Evolutionary conservation across 2,329 filamentous ascomycete species (phyloP).

Genomic region (Lithohypha guttulata): DNA sequence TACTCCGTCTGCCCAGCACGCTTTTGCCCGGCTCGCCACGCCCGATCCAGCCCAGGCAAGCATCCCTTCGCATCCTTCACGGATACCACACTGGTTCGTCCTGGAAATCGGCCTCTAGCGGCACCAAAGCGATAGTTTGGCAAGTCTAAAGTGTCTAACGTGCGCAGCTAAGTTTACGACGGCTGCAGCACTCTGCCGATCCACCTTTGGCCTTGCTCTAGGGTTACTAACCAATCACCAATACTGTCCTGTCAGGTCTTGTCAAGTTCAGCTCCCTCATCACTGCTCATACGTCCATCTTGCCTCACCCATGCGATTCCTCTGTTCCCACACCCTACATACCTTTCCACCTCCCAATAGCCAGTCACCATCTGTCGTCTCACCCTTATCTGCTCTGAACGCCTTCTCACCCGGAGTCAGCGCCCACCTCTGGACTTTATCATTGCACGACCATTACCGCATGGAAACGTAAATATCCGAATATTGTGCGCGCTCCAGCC

Average conservation of each 20-base stretch:
- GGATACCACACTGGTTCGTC: constrained; percentile 2
- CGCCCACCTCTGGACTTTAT: constrained; percentile 16
- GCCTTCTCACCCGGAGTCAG: constrained; percentile 12
- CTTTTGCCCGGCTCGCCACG: constrained; percentile 17
- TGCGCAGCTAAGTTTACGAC: neutral
- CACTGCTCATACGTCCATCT: constrained; percentile 16
- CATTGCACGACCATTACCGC: constrained; percentile 11
- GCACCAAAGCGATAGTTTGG: constrained; percentile 2
- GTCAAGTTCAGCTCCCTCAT: constrained; percentile 22
- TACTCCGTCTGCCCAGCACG: constrained; percentile 13
- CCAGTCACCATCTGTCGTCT: constrained; percentile 17
- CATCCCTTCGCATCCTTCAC: constrained; percentile 8
- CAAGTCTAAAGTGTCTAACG: constrained; percentile 6
- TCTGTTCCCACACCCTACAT: constrained; percentile 19
- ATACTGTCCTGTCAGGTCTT: constrained; percentile 18
- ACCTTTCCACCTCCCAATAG: constrained; percentile 19
- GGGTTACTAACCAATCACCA: constrained; percentile 22
- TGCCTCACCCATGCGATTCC: constrained; percentile 14
- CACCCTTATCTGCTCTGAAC: constrained; percentile 11
- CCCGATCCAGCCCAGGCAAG: constrained; percentile 11
- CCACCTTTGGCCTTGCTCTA: constrained; percentile 15
- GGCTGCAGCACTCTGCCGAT: neutral
- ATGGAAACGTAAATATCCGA: constrained; percentile 11
- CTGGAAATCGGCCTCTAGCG: constrained; percentile 1
- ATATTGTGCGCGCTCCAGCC: constrained; percentile 6